A percentile compares a stretch with the other conserved stretches of the same genome.
Conservation (phyloP, 345 rosid genomes). For the Populus euphratica region DNA sequence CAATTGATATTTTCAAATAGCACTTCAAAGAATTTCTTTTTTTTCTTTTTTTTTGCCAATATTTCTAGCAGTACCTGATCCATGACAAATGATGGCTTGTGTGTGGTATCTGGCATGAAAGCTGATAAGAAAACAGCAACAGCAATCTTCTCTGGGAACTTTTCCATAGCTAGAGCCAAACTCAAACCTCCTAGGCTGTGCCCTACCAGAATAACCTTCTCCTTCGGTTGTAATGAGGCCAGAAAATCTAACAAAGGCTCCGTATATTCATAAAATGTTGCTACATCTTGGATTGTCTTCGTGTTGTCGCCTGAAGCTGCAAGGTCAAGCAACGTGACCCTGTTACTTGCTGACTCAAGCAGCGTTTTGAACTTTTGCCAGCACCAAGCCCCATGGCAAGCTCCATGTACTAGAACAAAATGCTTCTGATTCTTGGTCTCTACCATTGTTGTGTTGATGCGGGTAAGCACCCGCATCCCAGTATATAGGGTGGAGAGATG, state of each 20-base stretch:
- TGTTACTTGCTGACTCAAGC: conserved; percentile 33
- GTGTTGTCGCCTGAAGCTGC: conserved; percentile 36
- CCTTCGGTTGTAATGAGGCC: conserved; percentile 7
- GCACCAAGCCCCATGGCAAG: conserved; percentile 45
- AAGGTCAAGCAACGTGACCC: conserved; percentile 36
- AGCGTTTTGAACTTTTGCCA: conserved; percentile 41
- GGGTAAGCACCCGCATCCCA: neutral
- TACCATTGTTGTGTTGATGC: neutral
- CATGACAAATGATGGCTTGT: conserved; percentile 6
- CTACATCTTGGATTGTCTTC: conserved; percentile 18
- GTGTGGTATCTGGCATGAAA: conserved; percentile 21
- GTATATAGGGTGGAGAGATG: neutral
- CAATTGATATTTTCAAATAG: no score
- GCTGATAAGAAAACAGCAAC: conserved; percentile 24
- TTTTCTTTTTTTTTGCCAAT: no score
- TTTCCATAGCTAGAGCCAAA: conserved; percentile 32
- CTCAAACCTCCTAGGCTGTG: conserved; percentile 33
- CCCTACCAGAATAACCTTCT: conserved; percentile 32
- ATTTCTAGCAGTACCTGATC: conserved; percentile 9
- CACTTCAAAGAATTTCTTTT: no score
- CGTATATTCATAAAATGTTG: conserved; percentile 13
- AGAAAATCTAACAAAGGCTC: conserved; percentile 25
- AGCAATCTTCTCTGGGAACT: conserved; percentile 19
- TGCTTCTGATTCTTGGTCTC: conserved; percentile 11
- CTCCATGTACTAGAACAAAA: conserved; percentile 45